A percentile compares a stretch with the other conserved stretches of the same genome.
Conservation (phyloP, 1,139 yeast species). For the Meyerozyma sp. region DNA sequence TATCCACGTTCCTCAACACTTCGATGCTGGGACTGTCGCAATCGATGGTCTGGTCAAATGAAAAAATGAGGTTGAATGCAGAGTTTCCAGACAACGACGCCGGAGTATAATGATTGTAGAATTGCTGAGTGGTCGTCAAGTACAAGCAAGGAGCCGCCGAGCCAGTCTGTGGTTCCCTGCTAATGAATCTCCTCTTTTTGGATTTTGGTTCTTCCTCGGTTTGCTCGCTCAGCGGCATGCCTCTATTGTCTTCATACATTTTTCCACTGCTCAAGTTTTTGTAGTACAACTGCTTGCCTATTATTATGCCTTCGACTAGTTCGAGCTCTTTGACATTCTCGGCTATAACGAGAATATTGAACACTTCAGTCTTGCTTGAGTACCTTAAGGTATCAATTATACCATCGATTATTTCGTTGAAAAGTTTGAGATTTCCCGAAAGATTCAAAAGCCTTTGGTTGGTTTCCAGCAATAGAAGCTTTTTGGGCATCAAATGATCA, state of each 20-base stretch:
- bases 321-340: conserved; percentile 64
- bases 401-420: conserved; percentile 46
- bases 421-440: conserved; percentile 54
- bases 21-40: conserved; percentile 37
- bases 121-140: conserved; percentile 37
- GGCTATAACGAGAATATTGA: conserved; percentile 50
- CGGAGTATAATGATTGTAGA: conserved; percentile 33
- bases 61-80: conserved; percentile 43
- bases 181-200: conserved; percentile 8
- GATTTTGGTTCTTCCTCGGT: conserved; percentile 2
- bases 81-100: conserved; percentile 15
- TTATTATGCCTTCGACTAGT: conserved; percentile 57
- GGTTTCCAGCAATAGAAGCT: conserved; percentile 58
- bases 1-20: conserved; percentile 19
- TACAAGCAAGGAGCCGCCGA: conserved; percentile 15
- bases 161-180: conserved; percentile 1
- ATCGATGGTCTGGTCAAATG: conserved; percentile 55
- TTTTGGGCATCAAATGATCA: conserved; percentile 71
- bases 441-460: conserved; percentile 48
- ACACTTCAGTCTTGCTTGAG: conserved; percentile 4
- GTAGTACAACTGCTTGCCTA: conserved; percentile 56
- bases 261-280: conserved; percentile 58
- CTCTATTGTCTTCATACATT: conserved; percentile 39
- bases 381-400: conserved; percentile 13
- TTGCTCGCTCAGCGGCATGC: conserved; percentile 6